Evolutionary conservation across 2,329 filamentous ascomycete genomes (phyloP), one percentile per base, ranked within the genome.

Genomic region (Didymella arachidicola): DNA sequence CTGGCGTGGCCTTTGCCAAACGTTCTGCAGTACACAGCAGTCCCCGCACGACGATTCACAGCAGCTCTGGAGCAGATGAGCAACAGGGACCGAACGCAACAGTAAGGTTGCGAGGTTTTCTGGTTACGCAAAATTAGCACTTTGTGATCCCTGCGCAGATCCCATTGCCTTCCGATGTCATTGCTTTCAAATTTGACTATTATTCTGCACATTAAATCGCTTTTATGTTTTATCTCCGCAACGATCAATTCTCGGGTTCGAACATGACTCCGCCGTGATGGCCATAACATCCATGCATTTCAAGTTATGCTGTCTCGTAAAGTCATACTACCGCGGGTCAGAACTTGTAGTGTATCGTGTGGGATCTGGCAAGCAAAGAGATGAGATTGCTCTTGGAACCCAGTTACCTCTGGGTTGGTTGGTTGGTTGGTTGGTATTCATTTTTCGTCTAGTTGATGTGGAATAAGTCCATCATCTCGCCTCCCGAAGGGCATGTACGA

Each of bases 111-210:
- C 43, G 32, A 48, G 18, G 10, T 58, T 57, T 58, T 47, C 36
- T 27, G 22, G 30, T 30, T 32, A 58, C 36, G 55, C 55, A 44
- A 44, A 58, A 44, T 53, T 38, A 38, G 29, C 25, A 32, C 11
- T 30, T 8, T 10, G 36, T 22, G n/a, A 58, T 58, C 55, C 55
- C 55, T 58, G 55, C 26, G 55, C 32, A 39, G 55, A 58, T 58
- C 55, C 49, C 44, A 49, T 22, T 19, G 32, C 44, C 16, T 44
- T 45, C 44, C 54, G 43, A 18, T 34, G 19, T 22, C 19, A 27
- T 41, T 46, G 19, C 41, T 25, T 12, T 6, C 8, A 8, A 4
- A 19, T 8, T 7, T 39, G 18, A 10, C 6, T 12, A 12, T 12
- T 10, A 4, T 34, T 34, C 30, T 34, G 30, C 30, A 34, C 14